phyloP scores from a whole-genome alignment of 768 basidiomycete species.

The Astraeus odoratus region DNA sequence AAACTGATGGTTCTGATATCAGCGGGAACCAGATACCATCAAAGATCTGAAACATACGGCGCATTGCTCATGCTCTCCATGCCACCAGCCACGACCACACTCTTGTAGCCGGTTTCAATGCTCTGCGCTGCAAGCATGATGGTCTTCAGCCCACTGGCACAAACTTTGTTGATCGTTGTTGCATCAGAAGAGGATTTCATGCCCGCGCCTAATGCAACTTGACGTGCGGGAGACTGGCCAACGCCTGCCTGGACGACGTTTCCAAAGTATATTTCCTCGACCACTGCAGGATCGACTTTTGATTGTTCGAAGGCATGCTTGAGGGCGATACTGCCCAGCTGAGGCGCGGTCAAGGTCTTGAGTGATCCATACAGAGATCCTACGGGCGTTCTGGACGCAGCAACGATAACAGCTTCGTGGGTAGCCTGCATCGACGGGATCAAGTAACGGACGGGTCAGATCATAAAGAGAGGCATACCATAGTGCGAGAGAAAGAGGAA shows the following conservation, averaged over 20 bases:
- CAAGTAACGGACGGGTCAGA: background rate
- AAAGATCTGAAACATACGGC: slow-evolving; percentile 57
- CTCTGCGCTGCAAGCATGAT: slow-evolving; percentile 91
- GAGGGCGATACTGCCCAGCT: slow-evolving; percentile 84
- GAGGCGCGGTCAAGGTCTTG: slow-evolving; percentile 82
- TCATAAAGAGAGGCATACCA: slow-evolving; percentile 34
- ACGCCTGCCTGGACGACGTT: slow-evolving; percentile 97
- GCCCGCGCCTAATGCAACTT: slow-evolving; percentile 91
- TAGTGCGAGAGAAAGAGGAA: slow-evolving; percentile 34
- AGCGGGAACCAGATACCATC: background rate
- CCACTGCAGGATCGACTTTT: slow-evolving; percentile 68
- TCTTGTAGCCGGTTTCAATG: slow-evolving; percentile 81
- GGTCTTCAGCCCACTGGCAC: slow-evolving; percentile 94
- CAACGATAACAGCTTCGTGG: slow-evolving; percentile 88
- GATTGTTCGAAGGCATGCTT: slow-evolving; percentile 84
- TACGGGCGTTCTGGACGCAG: slow-evolving; percentile 90
- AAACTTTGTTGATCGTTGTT: slow-evolving; percentile 99
- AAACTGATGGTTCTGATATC: slow-evolving; percentile 42
- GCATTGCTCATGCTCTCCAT: slow-evolving; percentile 99
- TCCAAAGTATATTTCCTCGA: slow-evolving; percentile 97
- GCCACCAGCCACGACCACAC: slow-evolving; percentile 87
- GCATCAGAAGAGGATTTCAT: slow-evolving; percentile 83
- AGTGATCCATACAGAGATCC: slow-evolving; percentile 88
- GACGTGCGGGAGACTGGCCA: slow-evolving; percentile 96
- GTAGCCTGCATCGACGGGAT: slow-evolving; percentile 26